These are phyloP conservation scores for Linnemannia zychae DNA, from an alignment of 192 early-diverging fungal genomes.

Conservation along the genomic window DNA sequence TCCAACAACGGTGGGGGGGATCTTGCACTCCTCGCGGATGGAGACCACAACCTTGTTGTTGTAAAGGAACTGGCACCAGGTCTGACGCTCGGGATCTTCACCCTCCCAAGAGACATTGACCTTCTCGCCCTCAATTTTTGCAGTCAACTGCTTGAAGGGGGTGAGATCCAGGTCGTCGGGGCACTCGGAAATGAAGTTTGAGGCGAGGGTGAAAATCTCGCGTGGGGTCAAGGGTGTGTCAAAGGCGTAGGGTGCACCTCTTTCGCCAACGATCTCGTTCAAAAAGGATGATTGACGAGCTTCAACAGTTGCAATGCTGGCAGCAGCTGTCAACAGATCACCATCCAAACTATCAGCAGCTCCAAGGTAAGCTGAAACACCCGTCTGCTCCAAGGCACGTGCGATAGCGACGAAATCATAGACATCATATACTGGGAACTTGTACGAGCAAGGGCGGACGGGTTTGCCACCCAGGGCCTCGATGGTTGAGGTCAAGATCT, in stretches of 20 bases:
- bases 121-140: background rate
- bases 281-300: slow-evolving; percentile 67
- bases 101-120: slow-evolving; percentile 5
- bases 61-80: slow-evolving; percentile 37
- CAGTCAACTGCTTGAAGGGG: slow-evolving; percentile 24
- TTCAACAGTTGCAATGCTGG: slow-evolving; percentile 65
- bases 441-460: slow-evolving; percentile 26
- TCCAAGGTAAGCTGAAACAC: slow-evolving; percentile 67
- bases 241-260: slow-evolving; percentile 56
- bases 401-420: slow-evolving; percentile 58
- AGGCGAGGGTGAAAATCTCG: slow-evolving; percentile 62
- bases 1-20: slow-evolving; percentile 4
- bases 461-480: slow-evolving; percentile 10
- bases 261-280: slow-evolving; percentile 37
- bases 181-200: slow-evolving; percentile 61
- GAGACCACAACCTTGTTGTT: slow-evolving; percentile 22
- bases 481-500: slow-evolving; percentile 6
- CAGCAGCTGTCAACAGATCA: slow-evolving; percentile 60
- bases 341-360: slow-evolving; percentile 54
- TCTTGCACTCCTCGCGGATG: background rate
- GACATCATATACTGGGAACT: slow-evolving; percentile 51
- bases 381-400: slow-evolving; percentile 62
- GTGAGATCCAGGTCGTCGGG: slow-evolving; percentile 42
- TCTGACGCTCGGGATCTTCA: background rate
- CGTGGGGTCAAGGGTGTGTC: slow-evolving; percentile 62